Conservation (phyloP, 2,329 filamentous ascomycete species). For the Dactylellina parvicollis region DNA sequence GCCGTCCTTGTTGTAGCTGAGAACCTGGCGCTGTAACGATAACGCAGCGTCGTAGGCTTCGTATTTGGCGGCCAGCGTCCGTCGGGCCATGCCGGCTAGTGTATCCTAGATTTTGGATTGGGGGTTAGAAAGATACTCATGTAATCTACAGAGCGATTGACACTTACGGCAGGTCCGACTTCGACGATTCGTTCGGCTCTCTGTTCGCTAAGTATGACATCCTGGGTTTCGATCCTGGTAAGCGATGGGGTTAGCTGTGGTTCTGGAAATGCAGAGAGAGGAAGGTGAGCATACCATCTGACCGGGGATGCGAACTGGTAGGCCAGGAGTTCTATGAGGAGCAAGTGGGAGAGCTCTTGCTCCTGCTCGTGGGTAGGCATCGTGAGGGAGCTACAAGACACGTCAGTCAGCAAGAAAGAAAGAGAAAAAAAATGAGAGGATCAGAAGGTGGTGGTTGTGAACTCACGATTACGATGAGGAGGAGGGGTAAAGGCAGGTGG, state of each 20-base stretch:
- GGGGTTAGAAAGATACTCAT: too few relatives aligned
- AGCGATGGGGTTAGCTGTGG: constrained; percentile 10
- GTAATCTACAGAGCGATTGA: not conserved
- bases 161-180: constrained; percentile 78
- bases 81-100: constrained; percentile 95
- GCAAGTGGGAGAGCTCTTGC: constrained; percentile 95
- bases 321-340: constrained; percentile 97
- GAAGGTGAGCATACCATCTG: constrained; percentile 72
- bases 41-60: constrained; percentile 98
- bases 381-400: constrained; percentile 72
- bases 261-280: constrained; percentile 26
- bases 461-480: too few relatives aligned
- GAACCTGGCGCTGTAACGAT: constrained; percentile 93
- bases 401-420: constrained; percentile 58
- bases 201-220: constrained; percentile 98
- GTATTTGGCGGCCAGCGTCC: constrained; percentile 95
- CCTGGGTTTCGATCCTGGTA: constrained; percentile 86
- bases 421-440: constrained; percentile 56
- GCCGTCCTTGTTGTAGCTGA: constrained; percentile 99
- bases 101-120: constrained; percentile 74
- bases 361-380: constrained; percentile 81
- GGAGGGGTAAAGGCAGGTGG: too few relatives aligned
- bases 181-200: constrained; percentile 97
- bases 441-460: not conserved
- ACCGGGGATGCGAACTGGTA: constrained; percentile 99